phyloP scores from a whole-genome alignment of 75 land plant genomes.

The Cunninghamia lanceolata region DNA sequence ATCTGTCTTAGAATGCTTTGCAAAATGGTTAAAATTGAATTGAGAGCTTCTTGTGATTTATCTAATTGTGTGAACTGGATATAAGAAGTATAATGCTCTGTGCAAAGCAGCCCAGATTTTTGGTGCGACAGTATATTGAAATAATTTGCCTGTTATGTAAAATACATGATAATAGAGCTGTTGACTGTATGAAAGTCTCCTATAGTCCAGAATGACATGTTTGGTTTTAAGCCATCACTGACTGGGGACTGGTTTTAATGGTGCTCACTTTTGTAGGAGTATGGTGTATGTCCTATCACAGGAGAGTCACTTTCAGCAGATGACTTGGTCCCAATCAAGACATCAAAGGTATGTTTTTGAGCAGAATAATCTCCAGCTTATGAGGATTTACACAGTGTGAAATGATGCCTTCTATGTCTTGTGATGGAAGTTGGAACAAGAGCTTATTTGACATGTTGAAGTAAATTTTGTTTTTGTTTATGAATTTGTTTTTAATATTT shows the following conservation, averaged over 20 bases:
- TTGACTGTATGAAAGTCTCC: background rate
- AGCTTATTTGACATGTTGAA: background rate
- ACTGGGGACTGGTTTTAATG: background rate
- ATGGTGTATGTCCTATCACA: conserved; percentile 95
- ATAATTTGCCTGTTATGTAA: background rate
- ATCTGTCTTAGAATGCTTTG: background rate
- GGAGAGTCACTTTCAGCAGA: conserved; percentile 74
- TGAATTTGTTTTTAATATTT: background rate
- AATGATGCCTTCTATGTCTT: background rate
- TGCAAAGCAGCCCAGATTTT: background rate
- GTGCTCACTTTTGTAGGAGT: conserved; percentile 43
- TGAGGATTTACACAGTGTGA: background rate
- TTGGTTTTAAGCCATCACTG: background rate
- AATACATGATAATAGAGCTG: background rate
- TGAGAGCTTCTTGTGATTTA: background rate
- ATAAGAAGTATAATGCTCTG: background rate
- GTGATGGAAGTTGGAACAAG: background rate
- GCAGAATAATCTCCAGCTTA: background rate
- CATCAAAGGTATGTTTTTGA: conserved; percentile 61
- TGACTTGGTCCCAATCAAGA: conserved; percentile 82
- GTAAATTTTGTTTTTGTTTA: conserved; percentile 1
- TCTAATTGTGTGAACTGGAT: background rate
- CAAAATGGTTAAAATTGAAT: background rate
- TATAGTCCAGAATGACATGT: background rate
- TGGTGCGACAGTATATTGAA: background rate